phyloP scores from a whole-genome alignment of 768 basidiomycete species.

The Trametes cingulata region DNA sequence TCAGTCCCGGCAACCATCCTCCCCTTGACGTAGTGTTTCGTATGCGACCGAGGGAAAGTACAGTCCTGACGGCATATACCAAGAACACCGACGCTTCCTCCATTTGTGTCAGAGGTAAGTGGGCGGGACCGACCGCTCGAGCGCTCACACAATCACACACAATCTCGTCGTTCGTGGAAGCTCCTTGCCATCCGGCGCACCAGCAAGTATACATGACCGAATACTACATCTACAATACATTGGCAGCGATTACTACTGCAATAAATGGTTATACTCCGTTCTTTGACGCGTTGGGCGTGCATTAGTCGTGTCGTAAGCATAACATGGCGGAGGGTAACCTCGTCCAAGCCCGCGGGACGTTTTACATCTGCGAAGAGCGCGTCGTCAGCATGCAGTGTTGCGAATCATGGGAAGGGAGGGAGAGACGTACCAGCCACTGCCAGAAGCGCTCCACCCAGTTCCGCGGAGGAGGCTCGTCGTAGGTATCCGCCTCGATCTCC shows the following conservation, averaged over 20 bases:
- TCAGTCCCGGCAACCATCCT: no score
- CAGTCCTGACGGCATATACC: no score
- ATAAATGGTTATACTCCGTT: constrained; percentile 9
- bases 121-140: no score
- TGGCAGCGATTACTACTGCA: background rate
- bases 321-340: background rate
- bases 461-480: constrained; percentile 70
- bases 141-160: no score
- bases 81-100: no score
- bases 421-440: constrained; percentile 69
- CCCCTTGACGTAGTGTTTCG: no score
- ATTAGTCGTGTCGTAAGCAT: constrained; percentile 7
- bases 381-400: background rate
- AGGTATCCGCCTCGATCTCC: constrained; percentile 37
- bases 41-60: no score
- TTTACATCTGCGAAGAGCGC: constrained; percentile 18
- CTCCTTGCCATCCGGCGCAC: background rate
- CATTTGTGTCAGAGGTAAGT: no score
- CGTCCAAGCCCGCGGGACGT: background rate
- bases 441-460: constrained; percentile 73
- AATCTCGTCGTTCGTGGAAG: background rate
- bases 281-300: background rate
- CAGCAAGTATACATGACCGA: background rate
- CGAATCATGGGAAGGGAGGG: no score
- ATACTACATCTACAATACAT: constrained; percentile 16